Evolutionary conservation across 2,329 filamentous ascomycete genomes (phyloP), one percentile per base, ranked within the genome.

Genomic region (Madurella mycetomatis): DNA sequence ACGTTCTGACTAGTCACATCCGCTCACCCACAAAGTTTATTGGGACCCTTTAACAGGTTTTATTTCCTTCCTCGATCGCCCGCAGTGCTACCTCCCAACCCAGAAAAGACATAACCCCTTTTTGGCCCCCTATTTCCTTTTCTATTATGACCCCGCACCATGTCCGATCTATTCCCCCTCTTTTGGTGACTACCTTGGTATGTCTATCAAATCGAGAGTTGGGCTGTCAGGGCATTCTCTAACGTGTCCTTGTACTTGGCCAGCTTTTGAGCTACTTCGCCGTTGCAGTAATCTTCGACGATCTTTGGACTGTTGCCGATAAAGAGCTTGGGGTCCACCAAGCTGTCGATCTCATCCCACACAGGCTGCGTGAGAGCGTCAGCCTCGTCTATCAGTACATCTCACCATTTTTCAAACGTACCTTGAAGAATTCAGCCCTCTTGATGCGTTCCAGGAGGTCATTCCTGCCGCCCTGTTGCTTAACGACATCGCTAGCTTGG

Each of bases 401-500:
- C 7, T 2, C 4, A 4, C n/a, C 1, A 13, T 9, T 3, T 5
- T 9, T 8, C 7, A 12, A 25, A 42, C 41, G 39, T 12, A 43
- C 54, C 54, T 59, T 76, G 75, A 96, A 96, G 76, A 88, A 96
- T 42, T 83, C 75, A 41, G 79, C 86, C 49, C 73, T 76, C 68
- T 82, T 83, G 67, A 96, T 91, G 13, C 91, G 77, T 59, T 89
- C 84, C 13, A 96, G 83, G 2, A 96, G 77, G 68, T 96, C 90
- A 66, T 96, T 96, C 51, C 82, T 74, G 62, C 85, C 83, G 37
- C 89, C 89, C 69, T 79, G 70, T 42, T 73, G 64, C 68, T 79
- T 77, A 31, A 79, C 76, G 41, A 90, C 86, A 11, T 56, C 58
- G 45, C 58, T 60, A 16, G 63, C 63, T 45, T 65, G 58, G 54